Conservation (phyloP, 768 basidiomycete genomes). For the Hericium rajendrae region DNA sequence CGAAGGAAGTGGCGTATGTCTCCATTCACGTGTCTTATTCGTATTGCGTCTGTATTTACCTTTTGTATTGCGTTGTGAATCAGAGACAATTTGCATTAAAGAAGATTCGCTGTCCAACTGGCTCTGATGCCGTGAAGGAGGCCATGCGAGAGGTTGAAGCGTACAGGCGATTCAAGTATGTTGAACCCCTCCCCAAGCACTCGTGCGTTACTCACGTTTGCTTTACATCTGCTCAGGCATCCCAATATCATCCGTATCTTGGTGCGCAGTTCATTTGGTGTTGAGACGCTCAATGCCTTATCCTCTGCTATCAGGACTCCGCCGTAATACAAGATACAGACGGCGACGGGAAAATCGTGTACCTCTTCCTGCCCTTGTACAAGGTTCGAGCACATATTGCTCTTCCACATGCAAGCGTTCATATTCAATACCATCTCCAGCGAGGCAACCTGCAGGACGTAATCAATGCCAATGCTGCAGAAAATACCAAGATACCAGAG, state of each 20-base stretch:
- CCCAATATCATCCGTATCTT: constrained; percentile 95
- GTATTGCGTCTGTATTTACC: constrained; percentile 4
- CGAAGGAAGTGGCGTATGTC: constrained; percentile 69
- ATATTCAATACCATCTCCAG: constrained; percentile 28
- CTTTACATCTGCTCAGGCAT: constrained; percentile 42
- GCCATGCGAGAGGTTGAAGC: constrained; percentile 89
- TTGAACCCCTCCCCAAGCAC: constrained; percentile 4
- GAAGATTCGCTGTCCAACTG: constrained; percentile 91
- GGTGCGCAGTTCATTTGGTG: constrained; percentile 28
- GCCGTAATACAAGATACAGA: constrained; percentile 90
- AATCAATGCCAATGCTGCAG: constrained; percentile 79
- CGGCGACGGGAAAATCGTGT: constrained; percentile 90
- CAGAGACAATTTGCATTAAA: constrained; percentile 92
- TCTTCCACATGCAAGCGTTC: not conserved
- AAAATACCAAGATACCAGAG: constrained; percentile 78
- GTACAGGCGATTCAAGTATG: constrained; percentile 87
- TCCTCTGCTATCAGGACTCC: constrained; percentile 51
- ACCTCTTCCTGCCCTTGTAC: constrained; percentile 91
- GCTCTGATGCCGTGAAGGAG: constrained; percentile 80
- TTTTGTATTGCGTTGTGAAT: not conserved
- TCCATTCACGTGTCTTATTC: not conserved
- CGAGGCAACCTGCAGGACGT: constrained; percentile 92
- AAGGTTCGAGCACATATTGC: constrained; percentile 39
- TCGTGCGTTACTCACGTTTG: not conserved
- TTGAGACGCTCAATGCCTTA: no score